phyloP scores from a whole-genome alignment of 2,329 filamentous ascomycete species.

The Penicillium sp. region DNA sequence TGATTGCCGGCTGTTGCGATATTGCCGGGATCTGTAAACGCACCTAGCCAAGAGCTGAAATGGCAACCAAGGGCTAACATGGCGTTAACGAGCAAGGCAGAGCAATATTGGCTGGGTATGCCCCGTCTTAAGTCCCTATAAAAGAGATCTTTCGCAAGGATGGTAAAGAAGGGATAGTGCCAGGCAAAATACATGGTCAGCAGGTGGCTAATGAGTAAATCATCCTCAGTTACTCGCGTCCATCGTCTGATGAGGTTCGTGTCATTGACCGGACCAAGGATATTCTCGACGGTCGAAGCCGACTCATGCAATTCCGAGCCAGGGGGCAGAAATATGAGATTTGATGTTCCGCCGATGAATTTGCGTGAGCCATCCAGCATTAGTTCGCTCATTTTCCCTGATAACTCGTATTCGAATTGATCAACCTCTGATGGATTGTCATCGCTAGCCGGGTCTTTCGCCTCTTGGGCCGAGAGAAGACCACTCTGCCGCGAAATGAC shows the following conservation, averaged over 20 bases:
- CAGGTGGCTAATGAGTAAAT: slow-evolving; percentile 76
- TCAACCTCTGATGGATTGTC: slow-evolving; percentile 43
- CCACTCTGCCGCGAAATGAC: slow-evolving; percentile 57
- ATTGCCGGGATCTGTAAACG: slow-evolving; percentile 69
- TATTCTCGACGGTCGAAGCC: slow-evolving; percentile 42
- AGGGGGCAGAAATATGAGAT: slow-evolving; percentile 75
- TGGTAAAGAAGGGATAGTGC: slow-evolving; percentile 96
- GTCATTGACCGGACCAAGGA: slow-evolving; percentile 54
- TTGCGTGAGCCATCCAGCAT: slow-evolving; percentile 81
- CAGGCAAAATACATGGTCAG: slow-evolving; percentile 98
- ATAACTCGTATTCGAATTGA: slow-evolving; percentile 73
- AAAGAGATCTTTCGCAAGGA: slow-evolving; percentile 81
- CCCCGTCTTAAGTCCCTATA: slow-evolving; percentile 80
- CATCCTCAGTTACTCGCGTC: slow-evolving; percentile 81
- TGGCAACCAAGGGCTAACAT: slow-evolving; percentile 93
- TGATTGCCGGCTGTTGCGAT: slow-evolving; percentile 88
- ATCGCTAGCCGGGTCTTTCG: slow-evolving; percentile 29
- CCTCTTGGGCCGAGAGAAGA: slow-evolving; percentile 42
- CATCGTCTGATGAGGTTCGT: slow-evolving; percentile 74
- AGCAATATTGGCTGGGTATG: slow-evolving; percentile 73
- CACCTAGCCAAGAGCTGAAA: slow-evolving; percentile 75
- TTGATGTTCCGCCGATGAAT: slow-evolving; percentile 92
- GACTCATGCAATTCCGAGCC: slow-evolving; percentile 48
- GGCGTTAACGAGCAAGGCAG: slow-evolving; percentile 83
- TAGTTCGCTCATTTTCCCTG: slow-evolving; percentile 90